Evolutionary conservation across 441 rosid species (phyloP).

Genomic region (Arabidopsis lyrata): DNA sequence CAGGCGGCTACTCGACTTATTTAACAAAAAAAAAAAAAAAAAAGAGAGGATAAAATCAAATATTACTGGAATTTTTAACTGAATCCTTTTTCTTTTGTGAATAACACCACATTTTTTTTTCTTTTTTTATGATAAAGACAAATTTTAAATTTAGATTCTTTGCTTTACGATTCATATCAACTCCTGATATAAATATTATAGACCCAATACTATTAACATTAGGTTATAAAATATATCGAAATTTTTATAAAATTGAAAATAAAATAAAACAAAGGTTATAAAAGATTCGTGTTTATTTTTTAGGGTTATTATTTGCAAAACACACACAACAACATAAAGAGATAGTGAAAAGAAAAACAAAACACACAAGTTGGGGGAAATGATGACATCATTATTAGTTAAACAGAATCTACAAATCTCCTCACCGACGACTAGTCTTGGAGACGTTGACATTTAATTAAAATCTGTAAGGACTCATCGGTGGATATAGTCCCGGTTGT

Average conservation of each 20-base stretch:
- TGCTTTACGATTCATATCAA: not conserved
- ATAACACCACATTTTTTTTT: not conserved
- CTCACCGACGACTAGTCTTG: not conserved
- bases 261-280: not conserved
- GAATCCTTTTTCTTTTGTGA: not conserved
- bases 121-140: too few relatives aligned
- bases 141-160: not conserved
- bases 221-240: not conserved
- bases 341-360: not conserved
- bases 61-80: constrained; percentile 2
- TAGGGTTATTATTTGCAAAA: too few relatives aligned
- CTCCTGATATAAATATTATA: not conserved
- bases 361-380: not conserved
- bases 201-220: not conserved
- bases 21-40: not conserved
- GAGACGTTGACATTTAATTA: constrained; percentile 26
- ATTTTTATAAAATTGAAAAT: not conserved
- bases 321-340: not conserved
- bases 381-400: not conserved
- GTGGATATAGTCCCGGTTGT: constrained; percentile 35
- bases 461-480: constrained; percentile 35
- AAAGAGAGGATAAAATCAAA: constrained; percentile 14
- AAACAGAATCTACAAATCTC: constrained; percentile 3
- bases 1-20: constrained; percentile 41
- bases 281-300: not conserved